Evolutionary conservation across 805 yeast species (phyloP).

Genomic region (Sungouiella thailandica): DNA sequence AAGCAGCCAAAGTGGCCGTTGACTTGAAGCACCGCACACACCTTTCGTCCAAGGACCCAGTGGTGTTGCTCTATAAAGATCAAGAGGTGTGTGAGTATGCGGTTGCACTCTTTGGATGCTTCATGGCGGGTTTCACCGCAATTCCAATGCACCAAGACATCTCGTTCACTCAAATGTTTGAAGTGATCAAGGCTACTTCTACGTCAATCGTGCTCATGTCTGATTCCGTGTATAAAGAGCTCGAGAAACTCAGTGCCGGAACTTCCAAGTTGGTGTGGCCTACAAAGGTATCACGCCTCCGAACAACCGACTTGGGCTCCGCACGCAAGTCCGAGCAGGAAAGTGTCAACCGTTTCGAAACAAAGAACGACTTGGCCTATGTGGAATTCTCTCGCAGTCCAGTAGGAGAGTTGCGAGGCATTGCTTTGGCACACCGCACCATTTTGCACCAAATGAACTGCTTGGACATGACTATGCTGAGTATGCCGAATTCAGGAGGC

Average conservation of each 20-base stretch:
- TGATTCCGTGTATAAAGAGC: constrained; percentile 67
- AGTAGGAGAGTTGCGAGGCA: constrained; percentile 87
- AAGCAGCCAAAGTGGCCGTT: constrained; percentile 85
- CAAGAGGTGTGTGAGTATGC: constrained; percentile 82
- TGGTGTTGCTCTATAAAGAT: constrained; percentile 77
- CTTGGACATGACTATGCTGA: constrained; percentile 61
- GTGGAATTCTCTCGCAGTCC: constrained; percentile 90
- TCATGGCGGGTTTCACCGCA: constrained; percentile 89
- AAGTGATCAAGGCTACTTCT: constrained; percentile 68
- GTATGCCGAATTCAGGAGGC: constrained; percentile 57
- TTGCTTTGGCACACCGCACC: constrained; percentile 86
- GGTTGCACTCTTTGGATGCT: constrained; percentile 84
- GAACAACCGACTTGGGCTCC: constrained; percentile 81
- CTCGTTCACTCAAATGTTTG: constrained; percentile 62
- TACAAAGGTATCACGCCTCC: constrained; percentile 66
- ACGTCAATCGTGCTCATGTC: constrained; percentile 77
- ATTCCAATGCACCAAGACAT: constrained; percentile 83
- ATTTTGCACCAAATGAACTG: constrained; percentile 84
- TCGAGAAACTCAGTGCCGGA: constrained; percentile 56
- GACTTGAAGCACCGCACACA: constrained; percentile 70
- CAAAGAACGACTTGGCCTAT: constrained; percentile 66
- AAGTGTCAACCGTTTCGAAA: constrained; percentile 8
- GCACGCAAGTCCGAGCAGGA: constrained; percentile 37
- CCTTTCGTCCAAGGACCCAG: constrained; percentile 76
- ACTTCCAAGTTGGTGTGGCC: constrained; percentile 62